A percentile compares a stretch with the other conserved stretches of the same genome.
Evolutionary conservation across 495 filamentous ascomycete genomes (phyloP).

Genomic region (Margaritispora aquatica): DNA sequence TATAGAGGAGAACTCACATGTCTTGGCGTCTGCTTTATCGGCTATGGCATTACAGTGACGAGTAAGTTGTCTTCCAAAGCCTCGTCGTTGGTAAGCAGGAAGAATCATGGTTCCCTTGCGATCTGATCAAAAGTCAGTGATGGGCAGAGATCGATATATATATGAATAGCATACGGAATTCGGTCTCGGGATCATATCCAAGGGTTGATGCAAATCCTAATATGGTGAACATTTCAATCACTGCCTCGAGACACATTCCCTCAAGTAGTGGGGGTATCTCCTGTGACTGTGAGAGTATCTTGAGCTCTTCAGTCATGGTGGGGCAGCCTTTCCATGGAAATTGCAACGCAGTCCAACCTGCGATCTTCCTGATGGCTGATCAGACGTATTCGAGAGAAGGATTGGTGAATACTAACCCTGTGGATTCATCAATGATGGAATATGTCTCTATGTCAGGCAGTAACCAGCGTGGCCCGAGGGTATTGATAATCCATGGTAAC

Average conservation of each 20-base stretch:
- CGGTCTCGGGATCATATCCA: constrained; percentile 13
- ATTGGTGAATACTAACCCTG: constrained; percentile 1
- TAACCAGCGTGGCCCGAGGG: not conserved
- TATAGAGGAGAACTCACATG: constrained; percentile 1
- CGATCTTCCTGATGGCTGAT: constrained; percentile 9
- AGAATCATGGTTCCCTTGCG: constrained; percentile 11
- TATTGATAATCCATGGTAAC: not conserved
- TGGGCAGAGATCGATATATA: not conserved
- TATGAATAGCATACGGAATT: constrained; percentile 16
- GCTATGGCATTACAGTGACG: constrained; percentile 7
- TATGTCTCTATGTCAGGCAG: constrained; percentile 13
- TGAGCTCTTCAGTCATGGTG: not conserved
- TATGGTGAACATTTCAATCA: not conserved
- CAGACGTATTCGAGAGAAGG: not conserved
- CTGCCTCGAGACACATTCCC: constrained; percentile 2
- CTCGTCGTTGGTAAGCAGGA: constrained; percentile 11
- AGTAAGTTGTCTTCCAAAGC: constrained; percentile 12
- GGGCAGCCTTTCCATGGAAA: constrained; percentile 8
- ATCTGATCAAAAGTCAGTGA: not conserved
- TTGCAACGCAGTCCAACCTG: constrained; percentile 9
- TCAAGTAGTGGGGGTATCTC: constrained; percentile 1
- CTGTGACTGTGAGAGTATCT: not conserved
- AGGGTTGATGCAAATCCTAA: not conserved
- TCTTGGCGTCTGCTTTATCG: constrained; percentile 4
- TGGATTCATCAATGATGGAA: constrained; percentile 1